Evolutionary conservation across 139 green algal genomes (phyloP).

Genomic region (Tetraselmis striata): DNA sequence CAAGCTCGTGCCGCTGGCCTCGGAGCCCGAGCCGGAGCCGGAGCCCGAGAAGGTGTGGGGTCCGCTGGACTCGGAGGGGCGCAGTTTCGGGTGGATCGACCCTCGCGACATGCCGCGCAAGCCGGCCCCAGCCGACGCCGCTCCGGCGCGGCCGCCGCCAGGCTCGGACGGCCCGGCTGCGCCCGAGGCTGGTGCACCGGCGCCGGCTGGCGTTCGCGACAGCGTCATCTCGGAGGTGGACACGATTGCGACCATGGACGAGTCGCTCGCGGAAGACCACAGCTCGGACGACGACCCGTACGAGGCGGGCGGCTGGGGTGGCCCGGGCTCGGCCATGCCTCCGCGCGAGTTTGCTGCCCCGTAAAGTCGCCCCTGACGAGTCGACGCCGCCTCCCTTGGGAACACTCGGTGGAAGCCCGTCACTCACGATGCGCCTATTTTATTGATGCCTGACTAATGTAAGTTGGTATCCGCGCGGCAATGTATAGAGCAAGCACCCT

Average conservation of each 20-base stretch:
- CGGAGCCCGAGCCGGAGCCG: conserved; percentile 1
- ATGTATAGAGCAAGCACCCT: no score
- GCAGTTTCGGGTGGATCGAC: background rate
- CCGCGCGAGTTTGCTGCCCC: background rate
- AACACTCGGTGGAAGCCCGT: no score
- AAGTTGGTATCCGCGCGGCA: no score
- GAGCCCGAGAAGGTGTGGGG: conserved; percentile 42
- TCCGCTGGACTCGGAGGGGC: conserved; percentile 26
- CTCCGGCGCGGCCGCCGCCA: no score
- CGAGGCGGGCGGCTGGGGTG: background rate
- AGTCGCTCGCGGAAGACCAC: background rate
- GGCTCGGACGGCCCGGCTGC: no score
- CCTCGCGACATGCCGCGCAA: background rate
- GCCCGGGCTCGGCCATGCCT: background rate
- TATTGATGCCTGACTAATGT: no score
- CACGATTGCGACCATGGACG: background rate
- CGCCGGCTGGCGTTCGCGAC: background rate
- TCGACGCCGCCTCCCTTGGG: no score
- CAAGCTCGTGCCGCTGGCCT: conserved; percentile 1
- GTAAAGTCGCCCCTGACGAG: no score
- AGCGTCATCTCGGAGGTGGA: background rate
- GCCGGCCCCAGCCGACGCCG: no score
- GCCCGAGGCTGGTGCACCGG: no score
- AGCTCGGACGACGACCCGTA: background rate
- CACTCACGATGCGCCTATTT: no score